Conservation (phyloP, 2,329 filamentous ascomycete genomes). For the Colletotrichum camelliae region DNA sequence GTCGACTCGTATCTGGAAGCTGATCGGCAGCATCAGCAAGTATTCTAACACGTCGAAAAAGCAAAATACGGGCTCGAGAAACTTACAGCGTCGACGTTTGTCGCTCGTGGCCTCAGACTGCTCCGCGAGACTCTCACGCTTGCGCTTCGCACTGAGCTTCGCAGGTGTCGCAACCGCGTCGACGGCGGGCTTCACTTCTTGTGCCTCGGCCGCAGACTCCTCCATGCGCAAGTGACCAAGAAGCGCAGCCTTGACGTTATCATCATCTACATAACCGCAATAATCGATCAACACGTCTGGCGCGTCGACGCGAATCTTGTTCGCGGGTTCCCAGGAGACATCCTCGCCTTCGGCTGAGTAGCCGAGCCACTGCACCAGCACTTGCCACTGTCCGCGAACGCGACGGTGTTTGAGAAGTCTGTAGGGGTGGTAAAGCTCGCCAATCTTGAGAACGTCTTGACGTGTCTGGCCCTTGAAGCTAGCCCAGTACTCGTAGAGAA, state of each 20-base stretch:
- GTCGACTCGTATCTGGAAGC: constrained; percentile 11
- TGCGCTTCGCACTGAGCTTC: neutral
- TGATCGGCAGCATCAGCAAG: neutral
- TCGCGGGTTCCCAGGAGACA: constrained; percentile 12
- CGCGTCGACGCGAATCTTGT: constrained; percentile 7
- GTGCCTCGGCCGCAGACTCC: neutral
- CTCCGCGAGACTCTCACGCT: constrained; percentile 4
- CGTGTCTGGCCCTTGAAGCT: constrained; percentile 9
- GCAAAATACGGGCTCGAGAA: neutral
- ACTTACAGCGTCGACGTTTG: constrained; percentile 13
- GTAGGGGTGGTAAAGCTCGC: constrained; percentile 16
- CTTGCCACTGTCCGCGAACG: constrained; percentile 18
- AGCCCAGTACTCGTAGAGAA: constrained; percentile 9
- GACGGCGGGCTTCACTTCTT: neutral
- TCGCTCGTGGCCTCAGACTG: neutral
- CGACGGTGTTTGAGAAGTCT: constrained; percentile 5
- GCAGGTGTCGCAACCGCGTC: neutral
- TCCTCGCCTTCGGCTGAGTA: constrained; percentile 9
- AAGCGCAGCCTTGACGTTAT: constrained; percentile 1
- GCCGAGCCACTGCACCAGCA: constrained; percentile 13
- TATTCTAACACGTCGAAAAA: neutral
- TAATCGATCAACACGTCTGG: constrained; percentile 7
- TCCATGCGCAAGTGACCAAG: neutral
- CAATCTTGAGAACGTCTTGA: constrained; percentile 11
- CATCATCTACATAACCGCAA: neutral